These are phyloP conservation scores for Leccinellum luteum DNA, from an alignment of 768 basidiomycete genomes.

Conservation along the genomic window DNA sequence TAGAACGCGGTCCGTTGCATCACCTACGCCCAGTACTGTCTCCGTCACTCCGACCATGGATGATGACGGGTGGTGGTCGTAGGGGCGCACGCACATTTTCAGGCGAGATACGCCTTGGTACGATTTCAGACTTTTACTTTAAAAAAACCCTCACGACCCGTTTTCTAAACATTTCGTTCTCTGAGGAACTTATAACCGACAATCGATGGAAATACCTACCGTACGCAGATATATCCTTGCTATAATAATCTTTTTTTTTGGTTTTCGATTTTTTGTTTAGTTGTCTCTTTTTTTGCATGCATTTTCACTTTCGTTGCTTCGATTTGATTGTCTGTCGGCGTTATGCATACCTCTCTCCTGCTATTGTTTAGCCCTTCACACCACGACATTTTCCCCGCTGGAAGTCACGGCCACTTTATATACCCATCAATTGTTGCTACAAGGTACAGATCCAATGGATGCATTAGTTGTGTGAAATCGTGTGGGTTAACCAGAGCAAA, in stretches of 20 bases:
- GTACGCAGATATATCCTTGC: slow-evolving; percentile 18
- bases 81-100: background rate
- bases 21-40: slow-evolving; percentile 76
- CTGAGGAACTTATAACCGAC: slow-evolving; percentile 10
- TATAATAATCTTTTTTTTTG: slow-evolving; percentile 19
- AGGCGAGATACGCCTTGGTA: background rate
- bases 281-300: background rate
- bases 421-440: slow-evolving; percentile 39
- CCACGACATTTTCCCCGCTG: slow-evolving; percentile 11
- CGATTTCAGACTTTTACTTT: background rate
- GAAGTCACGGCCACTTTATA: slow-evolving; percentile 31
- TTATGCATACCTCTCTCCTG: slow-evolving; percentile 13
- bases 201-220: background rate
- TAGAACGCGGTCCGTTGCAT: slow-evolving; percentile 43
- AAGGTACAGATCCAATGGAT: slow-evolving; percentile 37
- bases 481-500: slow-evolving; percentile 19
- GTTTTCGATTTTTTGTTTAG: background rate
- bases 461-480: slow-evolving; percentile 31
- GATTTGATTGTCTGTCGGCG: background rate
- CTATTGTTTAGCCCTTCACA: slow-evolving; percentile 6
- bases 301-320: background rate
- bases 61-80: slow-evolving; percentile 80
- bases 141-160: background rate
- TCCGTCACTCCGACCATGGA: slow-evolving; percentile 68
- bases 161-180: background rate